Base-by-base conservation (phyloP, 1,139 yeast species). In the Kodamaea alishanica region DNA sequence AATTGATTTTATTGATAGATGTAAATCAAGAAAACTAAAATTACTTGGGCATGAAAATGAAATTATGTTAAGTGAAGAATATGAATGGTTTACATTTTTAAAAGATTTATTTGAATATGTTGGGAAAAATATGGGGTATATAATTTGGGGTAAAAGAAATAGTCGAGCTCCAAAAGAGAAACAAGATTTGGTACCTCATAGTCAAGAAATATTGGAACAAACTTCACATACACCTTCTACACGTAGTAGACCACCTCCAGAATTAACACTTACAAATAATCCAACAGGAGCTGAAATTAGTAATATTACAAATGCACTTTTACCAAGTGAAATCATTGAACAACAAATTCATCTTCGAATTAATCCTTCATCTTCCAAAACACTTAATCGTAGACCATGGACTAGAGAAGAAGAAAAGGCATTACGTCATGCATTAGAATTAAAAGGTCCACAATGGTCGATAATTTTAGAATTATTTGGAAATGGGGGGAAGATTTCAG, bases 381-480 rank as follows among this genome's bases (percentile, higher is more conserved):
- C 58, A 8, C 48, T 55, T 25, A 67, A 63, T 43, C 67, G 92
- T 45, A 66, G 90, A 41, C 81, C 88, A 6, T 92, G 98, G 98
- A 79, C 95, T 0, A 68, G 79, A 44, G 94, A 83, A 28, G 98
- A 92, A 58, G 97, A 92, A 54, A 80, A 77, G 32, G 95, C 97
- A 0, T 69, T 92, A 28, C 68, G 86, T 34, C 82, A 81, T 43
- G 97, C 96, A 0, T 67, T 92, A 40, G 87, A 84, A 48, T 70
- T 80, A 20, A 80, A 83, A 49, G 98, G 98, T 1, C 95, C 97
- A 0, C 87, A 83, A 49, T 92, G 98, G 98, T 75, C 95, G 1
- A 84, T 85, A 40, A 92, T 92, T 39, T 63, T 89, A 34, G 96
- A 87, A 52, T 66, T 84, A 23, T 86, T 85, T 58, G 98, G 98